These are phyloP conservation scores for Olyra latifolia DNA, from an alignment of 176 grass and related monocot species.

Conservation along the genomic window DNA sequence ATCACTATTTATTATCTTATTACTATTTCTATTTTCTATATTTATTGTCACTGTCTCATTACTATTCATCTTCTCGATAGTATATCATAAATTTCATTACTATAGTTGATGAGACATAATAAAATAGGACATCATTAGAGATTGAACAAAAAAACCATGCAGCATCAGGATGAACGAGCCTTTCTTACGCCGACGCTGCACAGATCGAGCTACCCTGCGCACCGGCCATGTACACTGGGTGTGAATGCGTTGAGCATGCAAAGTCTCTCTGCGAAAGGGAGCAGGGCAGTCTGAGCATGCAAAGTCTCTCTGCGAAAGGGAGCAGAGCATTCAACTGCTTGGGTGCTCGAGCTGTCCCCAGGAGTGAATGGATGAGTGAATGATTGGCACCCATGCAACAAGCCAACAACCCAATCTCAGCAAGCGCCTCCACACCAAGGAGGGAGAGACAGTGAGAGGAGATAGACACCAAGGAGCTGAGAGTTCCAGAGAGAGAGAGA, in stretches of 20 bases:
- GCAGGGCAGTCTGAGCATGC: neutral
- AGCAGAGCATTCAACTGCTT: slow-evolving; percentile 4
- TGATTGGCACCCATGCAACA: no score
- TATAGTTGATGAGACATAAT: no score
- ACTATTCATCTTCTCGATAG: no score
- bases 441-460: neutral
- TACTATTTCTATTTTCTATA: no score
- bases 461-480: no score
- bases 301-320: neutral
- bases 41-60: no score
- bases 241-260: neutral
- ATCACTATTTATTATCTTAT: no score
- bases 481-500: no score
- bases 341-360: neutral
- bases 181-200: neutral
- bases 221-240: neutral
- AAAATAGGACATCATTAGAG: no score
- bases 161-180: no score
- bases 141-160: no score
- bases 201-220: neutral
- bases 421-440: neutral
- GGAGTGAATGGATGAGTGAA: neutral
- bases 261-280: neutral
- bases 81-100: no score
- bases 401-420: neutral